A percentile compares a stretch with the other conserved stretches of the same genome.
Conservation (phyloP, 2,329 filamentous ascomycete species). For the Nigrospora oryzae region DNA sequence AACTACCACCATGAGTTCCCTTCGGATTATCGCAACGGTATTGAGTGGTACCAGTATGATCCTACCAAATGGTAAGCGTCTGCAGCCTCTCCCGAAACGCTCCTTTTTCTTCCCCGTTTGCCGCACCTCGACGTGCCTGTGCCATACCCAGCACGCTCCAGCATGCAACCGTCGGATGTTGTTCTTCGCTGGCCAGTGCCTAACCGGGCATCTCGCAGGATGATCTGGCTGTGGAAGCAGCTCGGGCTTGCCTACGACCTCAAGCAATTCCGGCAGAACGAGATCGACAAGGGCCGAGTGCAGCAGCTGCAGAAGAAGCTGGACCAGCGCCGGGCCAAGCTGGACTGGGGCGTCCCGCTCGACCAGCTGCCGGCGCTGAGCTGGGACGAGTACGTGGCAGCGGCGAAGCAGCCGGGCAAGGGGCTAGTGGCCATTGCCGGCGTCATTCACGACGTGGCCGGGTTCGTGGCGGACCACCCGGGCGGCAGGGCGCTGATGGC, state of each 20-base stretch:
- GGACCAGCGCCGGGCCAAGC: conserved; percentile 48
- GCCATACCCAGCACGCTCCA: too few relatives aligned
- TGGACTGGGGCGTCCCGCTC: conserved; percentile 53
- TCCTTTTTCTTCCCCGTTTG: not conserved
- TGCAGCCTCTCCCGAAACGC: not conserved
- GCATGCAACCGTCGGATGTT: too few relatives aligned
- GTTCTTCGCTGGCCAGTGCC: not conserved
- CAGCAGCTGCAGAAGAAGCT: conserved; percentile 59
- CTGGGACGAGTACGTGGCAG: conserved; percentile 55
- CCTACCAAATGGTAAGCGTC: conserved; percentile 68
- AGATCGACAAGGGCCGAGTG: conserved; percentile 64
- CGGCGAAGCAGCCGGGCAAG: conserved; percentile 41
- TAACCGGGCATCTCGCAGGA: not conserved
- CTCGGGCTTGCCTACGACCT: conserved; percentile 77
- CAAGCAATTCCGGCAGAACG: conserved; percentile 85
- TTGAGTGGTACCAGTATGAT: conserved; percentile 86
- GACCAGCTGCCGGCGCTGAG: conserved; percentile 46
- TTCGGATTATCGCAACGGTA: conserved; percentile 86
- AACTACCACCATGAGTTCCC: conserved; percentile 96
- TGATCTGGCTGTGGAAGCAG: conserved; percentile 77
- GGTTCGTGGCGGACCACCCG: conserved; percentile 57
- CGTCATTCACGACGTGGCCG: conserved; percentile 52
- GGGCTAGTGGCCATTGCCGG: conserved; percentile 50
- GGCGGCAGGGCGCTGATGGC: conserved; percentile 57
- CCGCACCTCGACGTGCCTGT: too few relatives aligned